Conservation (phyloP, 805 yeast species). For the Suhomyces vadensis region DNA sequence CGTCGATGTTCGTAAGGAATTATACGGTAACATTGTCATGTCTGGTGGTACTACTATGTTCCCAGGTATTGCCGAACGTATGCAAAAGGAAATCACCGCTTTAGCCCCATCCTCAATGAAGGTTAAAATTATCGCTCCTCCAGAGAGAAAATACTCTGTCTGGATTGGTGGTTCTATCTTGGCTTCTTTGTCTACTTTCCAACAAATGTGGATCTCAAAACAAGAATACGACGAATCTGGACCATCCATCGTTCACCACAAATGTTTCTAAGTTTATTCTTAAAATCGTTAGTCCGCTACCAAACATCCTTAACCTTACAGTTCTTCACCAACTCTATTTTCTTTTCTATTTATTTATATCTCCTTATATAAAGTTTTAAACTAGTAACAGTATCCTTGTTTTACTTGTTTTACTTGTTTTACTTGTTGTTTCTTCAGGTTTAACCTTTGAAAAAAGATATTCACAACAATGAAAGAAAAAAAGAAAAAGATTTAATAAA, state of each 20-base stretch:
- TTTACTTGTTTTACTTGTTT: background rate
- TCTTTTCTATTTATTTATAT: slow-evolving; percentile 6
- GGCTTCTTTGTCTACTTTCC: slow-evolving; percentile 98
- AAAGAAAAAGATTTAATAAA: slow-evolving; percentile 6
- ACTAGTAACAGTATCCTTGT: slow-evolving; percentile 7
- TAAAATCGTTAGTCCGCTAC: background rate
- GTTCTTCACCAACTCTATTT: slow-evolving; percentile 7
- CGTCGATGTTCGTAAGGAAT: slow-evolving; percentile 97
- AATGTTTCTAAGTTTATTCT: slow-evolving; percentile 69
- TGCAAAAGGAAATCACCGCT: slow-evolving; percentile 99
- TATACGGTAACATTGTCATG: slow-evolving; percentile 99
- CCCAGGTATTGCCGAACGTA: slow-evolving; percentile 99
- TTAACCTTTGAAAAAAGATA: background rate
- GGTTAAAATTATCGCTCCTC: slow-evolving; percentile 99
- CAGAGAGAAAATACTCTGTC: slow-evolving; percentile 98
- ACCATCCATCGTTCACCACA: slow-evolving; percentile 97
- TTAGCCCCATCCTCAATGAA: slow-evolving; percentile 99
- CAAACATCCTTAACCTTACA: background rate
- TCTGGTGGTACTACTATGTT: slow-evolving; percentile 99
- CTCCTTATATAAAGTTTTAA: slow-evolving; percentile 2
- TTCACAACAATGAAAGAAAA: background rate
- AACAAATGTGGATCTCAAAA: slow-evolving; percentile 99
- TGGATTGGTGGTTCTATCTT: slow-evolving; percentile 99
- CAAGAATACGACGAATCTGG: slow-evolving; percentile 99
- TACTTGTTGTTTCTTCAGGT: background rate